Evolutionary conservation across 352 stramenopile genomes (phyloP), one percentile per base, ranked within the genome.

Genomic region (Pythium dissotocum): DNA sequence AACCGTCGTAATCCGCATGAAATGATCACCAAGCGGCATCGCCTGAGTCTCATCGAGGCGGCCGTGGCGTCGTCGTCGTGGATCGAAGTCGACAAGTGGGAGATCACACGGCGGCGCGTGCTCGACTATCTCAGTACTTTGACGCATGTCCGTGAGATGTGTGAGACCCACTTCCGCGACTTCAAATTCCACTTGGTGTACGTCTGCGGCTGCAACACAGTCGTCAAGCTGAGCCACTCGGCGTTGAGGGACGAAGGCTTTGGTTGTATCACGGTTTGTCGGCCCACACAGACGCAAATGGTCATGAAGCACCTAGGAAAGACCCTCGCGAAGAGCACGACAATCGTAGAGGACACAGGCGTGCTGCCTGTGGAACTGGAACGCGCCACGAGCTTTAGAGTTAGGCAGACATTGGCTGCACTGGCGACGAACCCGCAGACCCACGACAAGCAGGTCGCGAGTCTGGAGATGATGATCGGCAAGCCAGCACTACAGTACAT

Each of bases 51-150:
- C 57, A 82, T 90, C 26, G 85, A 93, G 56, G 76, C 83, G 9
- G 83, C 85, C 1, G 80, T 91, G 12, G 80, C 77, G 8, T 80
- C 77, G 4, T 91, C 83, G 0, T 90, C 83, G 14, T 93, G 85
- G 85, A 91, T 93, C 58, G 80, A 93, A 68, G 83, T 88, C n/a
- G 82, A 93, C 71, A 93, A 91, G 65, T 90, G 85, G 83, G 85
- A 91, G 68, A 91, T 91, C 66, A 93, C 83, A 67, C 75, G 85
- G 9, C 67, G 85, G 6, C 71, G 85, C 21, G 85, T 93, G 51
- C 67, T 91, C 26, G 83, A 93, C 64, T 93, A 93, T 61, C 75
- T 91, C 32, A 91, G 82, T 54, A 91, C 82, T 35, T 68, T 93
- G 55, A 88, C 73, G 1, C 85, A 93, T 61, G 77, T 89, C 28